phyloP scores from a whole-genome alignment of 352 stramenopile species.

The Globisporangium yorkense region DNA sequence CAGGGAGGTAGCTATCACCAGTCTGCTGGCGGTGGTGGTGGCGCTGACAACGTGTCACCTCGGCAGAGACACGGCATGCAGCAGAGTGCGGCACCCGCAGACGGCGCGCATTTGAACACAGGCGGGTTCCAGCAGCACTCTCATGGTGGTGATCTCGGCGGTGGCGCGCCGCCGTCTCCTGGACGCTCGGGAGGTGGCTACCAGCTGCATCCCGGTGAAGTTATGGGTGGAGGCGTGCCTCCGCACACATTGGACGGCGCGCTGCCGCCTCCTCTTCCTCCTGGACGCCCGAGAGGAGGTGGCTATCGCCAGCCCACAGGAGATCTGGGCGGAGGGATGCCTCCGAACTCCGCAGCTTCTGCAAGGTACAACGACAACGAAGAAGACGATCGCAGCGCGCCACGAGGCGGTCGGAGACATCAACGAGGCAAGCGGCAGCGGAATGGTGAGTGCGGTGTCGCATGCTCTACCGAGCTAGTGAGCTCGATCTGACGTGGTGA shows the following conservation, averaged over 20 bases:
- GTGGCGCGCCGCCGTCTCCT: background rate
- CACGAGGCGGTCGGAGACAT: background rate
- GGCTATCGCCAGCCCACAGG: no score
- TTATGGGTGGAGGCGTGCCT: background rate
- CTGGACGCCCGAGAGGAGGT: no score
- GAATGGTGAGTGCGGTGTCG: background rate
- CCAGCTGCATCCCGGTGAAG: background rate
- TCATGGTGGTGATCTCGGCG: background rate
- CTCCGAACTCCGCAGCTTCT: no score
- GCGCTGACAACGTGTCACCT: background rate
- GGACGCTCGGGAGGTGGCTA: background rate
- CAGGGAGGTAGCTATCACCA: background rate
- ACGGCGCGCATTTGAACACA: background rate
- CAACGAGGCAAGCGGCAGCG: slow-evolving; percentile 4
- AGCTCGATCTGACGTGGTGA: background rate
- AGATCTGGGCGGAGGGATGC: no score
- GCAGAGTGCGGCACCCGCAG: background rate
- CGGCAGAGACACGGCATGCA: background rate
- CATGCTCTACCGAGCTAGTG: no score
- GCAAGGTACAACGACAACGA: background rate
- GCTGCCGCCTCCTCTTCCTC: background rate
- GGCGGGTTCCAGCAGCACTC: no score
- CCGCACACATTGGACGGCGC: background rate
- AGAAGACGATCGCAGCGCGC: background rate
- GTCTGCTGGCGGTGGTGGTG: background rate